These are phyloP conservation scores for Claviceps citrina DNA, from an alignment of 2,329 filamentous ascomycete genomes.

Conservation along the genomic window DNA sequence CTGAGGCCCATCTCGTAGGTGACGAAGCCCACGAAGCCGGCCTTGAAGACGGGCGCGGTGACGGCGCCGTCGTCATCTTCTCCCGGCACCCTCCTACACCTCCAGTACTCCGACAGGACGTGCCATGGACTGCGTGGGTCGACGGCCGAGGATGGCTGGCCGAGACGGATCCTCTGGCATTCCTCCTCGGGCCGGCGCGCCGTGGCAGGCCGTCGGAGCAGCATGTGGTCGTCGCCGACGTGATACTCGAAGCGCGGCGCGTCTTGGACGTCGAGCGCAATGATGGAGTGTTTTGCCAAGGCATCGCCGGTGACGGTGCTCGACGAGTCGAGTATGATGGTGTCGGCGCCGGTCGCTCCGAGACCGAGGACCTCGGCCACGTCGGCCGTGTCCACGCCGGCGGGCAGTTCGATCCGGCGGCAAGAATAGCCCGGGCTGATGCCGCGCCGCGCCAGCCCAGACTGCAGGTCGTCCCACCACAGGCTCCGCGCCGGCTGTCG, in stretches of 20 bases:
- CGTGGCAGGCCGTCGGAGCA: slow-evolving; percentile 13
- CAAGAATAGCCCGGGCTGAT: slow-evolving; percentile 23
- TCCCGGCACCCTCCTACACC: slow-evolving; percentile 12
- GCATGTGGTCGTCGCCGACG: slow-evolving; percentile 28
- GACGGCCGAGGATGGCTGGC: slow-evolving; percentile 6
- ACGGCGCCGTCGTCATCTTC: neutral
- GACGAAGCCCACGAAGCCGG: slow-evolving; percentile 70
- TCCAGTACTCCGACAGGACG: slow-evolving; percentile 31
- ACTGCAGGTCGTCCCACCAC: slow-evolving; percentile 13
- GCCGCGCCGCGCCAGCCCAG: slow-evolving; percentile 15
- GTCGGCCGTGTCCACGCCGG: slow-evolving; percentile 33
- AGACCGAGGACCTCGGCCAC: slow-evolving; percentile 36
- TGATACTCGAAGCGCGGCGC: slow-evolving; percentile 43
- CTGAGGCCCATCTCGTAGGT: slow-evolving; percentile 68
- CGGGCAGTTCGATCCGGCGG: slow-evolving; percentile 27
- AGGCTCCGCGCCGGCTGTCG: slow-evolving; percentile 7
- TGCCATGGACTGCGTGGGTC: slow-evolving; percentile 31
- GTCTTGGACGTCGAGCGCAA: slow-evolving; percentile 48
- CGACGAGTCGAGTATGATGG: slow-evolving; percentile 45
- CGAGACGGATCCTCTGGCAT: slow-evolving; percentile 15
- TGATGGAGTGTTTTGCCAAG: slow-evolving; percentile 50
- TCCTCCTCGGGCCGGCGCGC: slow-evolving; percentile 9
- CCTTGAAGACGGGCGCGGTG: slow-evolving; percentile 47
- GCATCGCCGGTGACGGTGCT: slow-evolving; percentile 32
- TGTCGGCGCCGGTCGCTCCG: slow-evolving; percentile 27